These are phyloP conservation scores for Dendrostoma leiphaemia DNA, from an alignment of 2,329 filamentous ascomycete species.

Conservation along the genomic window DNA sequence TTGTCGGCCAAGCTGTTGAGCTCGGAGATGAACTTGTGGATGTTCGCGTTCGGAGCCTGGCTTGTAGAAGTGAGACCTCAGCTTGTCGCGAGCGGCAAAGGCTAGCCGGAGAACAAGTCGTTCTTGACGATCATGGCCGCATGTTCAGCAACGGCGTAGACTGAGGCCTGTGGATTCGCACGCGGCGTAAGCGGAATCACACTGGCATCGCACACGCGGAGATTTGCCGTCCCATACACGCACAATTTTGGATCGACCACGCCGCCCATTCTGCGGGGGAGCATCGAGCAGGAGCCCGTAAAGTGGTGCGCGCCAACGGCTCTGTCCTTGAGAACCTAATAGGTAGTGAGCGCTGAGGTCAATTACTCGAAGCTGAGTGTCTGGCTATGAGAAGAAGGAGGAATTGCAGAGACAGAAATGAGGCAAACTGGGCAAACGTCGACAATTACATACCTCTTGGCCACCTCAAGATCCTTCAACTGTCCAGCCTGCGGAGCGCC, in stretches of 20 bases:
- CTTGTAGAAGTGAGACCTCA: no score
- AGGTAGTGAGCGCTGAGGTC: no score
- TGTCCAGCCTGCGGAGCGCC: not conserved
- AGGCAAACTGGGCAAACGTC: no score
- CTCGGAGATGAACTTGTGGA: no score
- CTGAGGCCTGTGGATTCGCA: not conserved
- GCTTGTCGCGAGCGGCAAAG: no score
- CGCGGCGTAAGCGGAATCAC: conserved; percentile 3
- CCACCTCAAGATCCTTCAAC: conserved; percentile 6
- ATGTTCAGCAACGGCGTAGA: conserved; percentile 2
- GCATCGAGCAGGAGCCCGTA: conserved; percentile 5
- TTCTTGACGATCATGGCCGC: not conserved
- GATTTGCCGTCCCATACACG: conserved; percentile 5
- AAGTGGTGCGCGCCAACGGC: conserved; percentile 3
- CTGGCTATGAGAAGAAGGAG: no score
- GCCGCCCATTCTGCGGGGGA: conserved; percentile 5
- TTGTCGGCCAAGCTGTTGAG: no score
- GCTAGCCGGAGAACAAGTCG: not conserved
- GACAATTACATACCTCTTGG: conserved; percentile 12
- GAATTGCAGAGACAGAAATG: no score
- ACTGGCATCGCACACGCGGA: conserved; percentile 3
- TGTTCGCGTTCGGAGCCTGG: no score
- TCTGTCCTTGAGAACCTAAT: conserved; percentile 6
- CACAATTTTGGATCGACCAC: conserved; percentile 3
- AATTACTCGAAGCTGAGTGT: no score